Conservation (phyloP, 345 rosid genomes). For the Eucalyptus marginata region DNA sequence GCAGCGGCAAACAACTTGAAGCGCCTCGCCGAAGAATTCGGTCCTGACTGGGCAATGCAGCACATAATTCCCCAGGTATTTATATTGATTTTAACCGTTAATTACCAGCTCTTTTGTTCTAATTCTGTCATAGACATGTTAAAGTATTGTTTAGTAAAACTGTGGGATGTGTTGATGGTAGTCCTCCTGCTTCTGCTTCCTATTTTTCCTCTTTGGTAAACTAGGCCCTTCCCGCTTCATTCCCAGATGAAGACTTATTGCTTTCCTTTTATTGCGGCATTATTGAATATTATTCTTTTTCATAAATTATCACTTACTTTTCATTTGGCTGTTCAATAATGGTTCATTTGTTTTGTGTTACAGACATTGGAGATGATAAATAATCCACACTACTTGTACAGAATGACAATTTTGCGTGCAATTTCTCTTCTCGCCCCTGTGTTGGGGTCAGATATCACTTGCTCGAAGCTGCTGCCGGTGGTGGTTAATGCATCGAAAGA, state of each 20-base stretch:
- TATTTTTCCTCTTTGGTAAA: not conserved
- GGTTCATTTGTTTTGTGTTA: not conserved
- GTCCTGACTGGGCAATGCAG: slow-evolving; percentile 45
- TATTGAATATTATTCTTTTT: not conserved
- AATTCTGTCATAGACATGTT: not conserved
- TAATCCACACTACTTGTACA: slow-evolving; percentile 76
- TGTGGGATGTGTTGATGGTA: not conserved
- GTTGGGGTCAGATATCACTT: slow-evolving; percentile 80
- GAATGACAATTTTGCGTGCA: slow-evolving; percentile 77
- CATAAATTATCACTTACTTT: not conserved
- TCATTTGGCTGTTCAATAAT: not conserved
- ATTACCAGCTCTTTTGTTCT: not conserved
- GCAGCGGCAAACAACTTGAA: slow-evolving; percentile 44
- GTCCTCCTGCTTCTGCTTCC: not conserved
- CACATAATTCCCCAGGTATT: slow-evolving; percentile 44
- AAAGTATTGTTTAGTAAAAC: not conserved
- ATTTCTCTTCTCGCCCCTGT: slow-evolving; percentile 84
- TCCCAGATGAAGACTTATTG: not conserved
- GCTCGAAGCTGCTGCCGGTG: slow-evolving; percentile 69
- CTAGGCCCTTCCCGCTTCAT: not conserved
- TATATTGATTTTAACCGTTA: not conserved
- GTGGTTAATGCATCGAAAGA: slow-evolving; percentile 72
- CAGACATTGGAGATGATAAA: slow-evolving; percentile 79
- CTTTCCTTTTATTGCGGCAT: not conserved
- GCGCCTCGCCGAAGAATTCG: slow-evolving; percentile 46